phyloP scores from a whole-genome alignment of 2,329 filamentous ascomycete species.

The Diaporthe caulivora region DNA sequence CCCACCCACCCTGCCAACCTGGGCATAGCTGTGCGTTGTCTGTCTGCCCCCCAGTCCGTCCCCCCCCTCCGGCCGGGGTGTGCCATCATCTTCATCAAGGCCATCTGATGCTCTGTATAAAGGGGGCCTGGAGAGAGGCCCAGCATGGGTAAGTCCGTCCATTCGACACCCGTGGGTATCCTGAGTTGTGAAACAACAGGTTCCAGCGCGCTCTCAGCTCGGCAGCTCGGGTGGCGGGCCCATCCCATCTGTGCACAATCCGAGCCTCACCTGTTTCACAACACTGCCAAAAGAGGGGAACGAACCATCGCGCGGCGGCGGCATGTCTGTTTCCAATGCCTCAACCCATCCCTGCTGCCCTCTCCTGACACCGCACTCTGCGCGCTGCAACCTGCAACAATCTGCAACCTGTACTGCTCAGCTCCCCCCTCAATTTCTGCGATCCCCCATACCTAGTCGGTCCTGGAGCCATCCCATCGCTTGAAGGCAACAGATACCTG shows the following conservation, averaged over 20 bases:
- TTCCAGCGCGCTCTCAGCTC: constrained; percentile 23
- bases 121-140: constrained; percentile 30
- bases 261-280: constrained; percentile 41
- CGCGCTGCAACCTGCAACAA: not conserved
- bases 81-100: constrained; percentile 1
- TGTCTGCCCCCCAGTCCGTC: constrained; percentile 4
- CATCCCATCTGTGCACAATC: constrained; percentile 32
- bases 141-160: constrained; percentile 39
- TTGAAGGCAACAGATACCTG: not conserved
- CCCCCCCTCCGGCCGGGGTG: constrained; percentile 4
- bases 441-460: not conserved
- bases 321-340: constrained; percentile 25
- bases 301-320: constrained; percentile 12
- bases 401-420: too few relatives aligned
- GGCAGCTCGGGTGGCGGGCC: constrained; percentile 28
- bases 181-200: constrained; percentile 38
- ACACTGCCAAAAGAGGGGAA: constrained; percentile 38
- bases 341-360: constrained; percentile 23
- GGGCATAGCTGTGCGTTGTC: constrained; percentile 25
- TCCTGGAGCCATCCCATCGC: not conserved
- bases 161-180: constrained; percentile 21
- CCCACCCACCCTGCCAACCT: not conserved
- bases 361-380: constrained; percentile 23
- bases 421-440: not conserved
- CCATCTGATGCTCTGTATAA: constrained; percentile 21